Conservation (phyloP, 805 yeast species). For the Candida multigemmis region DNA sequence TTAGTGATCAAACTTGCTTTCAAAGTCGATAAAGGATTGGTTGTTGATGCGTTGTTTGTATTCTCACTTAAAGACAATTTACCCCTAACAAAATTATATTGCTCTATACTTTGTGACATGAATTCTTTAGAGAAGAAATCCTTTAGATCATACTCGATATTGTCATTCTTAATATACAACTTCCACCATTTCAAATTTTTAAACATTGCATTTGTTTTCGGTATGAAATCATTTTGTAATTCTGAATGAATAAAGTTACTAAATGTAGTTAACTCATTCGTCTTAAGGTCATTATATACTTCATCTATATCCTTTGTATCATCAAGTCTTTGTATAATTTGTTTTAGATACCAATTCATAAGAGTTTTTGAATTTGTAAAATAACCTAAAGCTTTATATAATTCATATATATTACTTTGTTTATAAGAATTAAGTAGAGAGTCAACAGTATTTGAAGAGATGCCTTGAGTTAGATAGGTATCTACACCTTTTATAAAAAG, state of each 20-base stretch:
- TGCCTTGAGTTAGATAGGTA: conserved; percentile 16
- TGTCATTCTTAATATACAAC: conserved; percentile 31
- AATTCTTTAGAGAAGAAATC: conserved; percentile 25
- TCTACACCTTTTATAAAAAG: conserved; percentile 18
- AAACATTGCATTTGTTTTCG: conserved; percentile 21
- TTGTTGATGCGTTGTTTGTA: conserved; percentile 12
- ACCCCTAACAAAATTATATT: conserved; percentile 29
- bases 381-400: conserved; percentile 20
- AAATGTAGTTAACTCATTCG: conserved; percentile 16
- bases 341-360: conserved; percentile 11
- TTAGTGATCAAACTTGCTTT: conserved; percentile 20
- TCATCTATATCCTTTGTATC: conserved; percentile 7
- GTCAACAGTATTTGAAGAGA: too few relatives aligned
- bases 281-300: conserved; percentile 11
- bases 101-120: conserved; percentile 30
- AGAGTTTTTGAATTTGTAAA: conserved; percentile 15
- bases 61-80: conserved; percentile 18
- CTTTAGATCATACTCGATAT: conserved; percentile 32
- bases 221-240: conserved; percentile 23
- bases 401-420: conserved; percentile 27
- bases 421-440: too few relatives aligned
- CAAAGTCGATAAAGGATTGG: conserved; percentile 20
- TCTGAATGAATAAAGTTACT: conserved; percentile 24
- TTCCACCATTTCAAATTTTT: conserved; percentile 31
- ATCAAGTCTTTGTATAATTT: conserved; percentile 6